Evolutionary conservation across 2,329 filamentous ascomycete genomes (phyloP), one percentile per base, ranked within the genome.

Genomic region (Penicillium sp.): DNA sequence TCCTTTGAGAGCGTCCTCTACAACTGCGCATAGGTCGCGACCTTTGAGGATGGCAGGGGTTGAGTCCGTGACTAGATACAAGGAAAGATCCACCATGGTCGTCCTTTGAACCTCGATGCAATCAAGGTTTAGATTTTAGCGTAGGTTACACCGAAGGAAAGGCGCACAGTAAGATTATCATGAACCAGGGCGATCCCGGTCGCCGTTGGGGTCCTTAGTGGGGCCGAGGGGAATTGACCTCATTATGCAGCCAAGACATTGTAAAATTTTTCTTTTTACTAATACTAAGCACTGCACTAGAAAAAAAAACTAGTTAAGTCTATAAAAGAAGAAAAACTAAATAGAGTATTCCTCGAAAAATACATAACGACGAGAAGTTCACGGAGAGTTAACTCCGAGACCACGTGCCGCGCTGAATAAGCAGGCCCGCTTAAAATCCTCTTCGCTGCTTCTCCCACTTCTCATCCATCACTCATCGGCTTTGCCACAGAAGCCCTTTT

Each of bases 61-160:
- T 41, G 89, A 93, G 76, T 96, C 90, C 4, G 90, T 96, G 58
- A 96, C 90, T 47, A 96, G 78, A 66, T 96, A 96, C 31, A 96
- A 74, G 40, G 85, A 84, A 67, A 94, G 90, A 69, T 95, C 82
- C 38, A 85, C 62, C 64, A 68, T 71, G 52, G 49, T 73, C 43
- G n/a, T 6, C 16, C 1, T 20, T 26, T 10, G 11, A 11, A 16
- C 5, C 1, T 24, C 20, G 14, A 24, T 37, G 20, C 20, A n/a
- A 11, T 1, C 1, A 14, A 23, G 35, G 20, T 11, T n/a, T 37
- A 37, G n/a, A n/a, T n/a, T 23, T 24, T 24, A 37, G 20, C 11
- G 35, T 20, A 11, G 20, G 35, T 24, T 23, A 24, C 18, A 37
- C 35, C 14, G 35, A 22, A 8, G n/a, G 3, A 23, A n/a, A 24